Percentiles rank a stretch among this genome's conserved stretches.
phyloP scores from a whole-genome alignment of 208 protist species.

The Trichomonas gallinae region DNA sequence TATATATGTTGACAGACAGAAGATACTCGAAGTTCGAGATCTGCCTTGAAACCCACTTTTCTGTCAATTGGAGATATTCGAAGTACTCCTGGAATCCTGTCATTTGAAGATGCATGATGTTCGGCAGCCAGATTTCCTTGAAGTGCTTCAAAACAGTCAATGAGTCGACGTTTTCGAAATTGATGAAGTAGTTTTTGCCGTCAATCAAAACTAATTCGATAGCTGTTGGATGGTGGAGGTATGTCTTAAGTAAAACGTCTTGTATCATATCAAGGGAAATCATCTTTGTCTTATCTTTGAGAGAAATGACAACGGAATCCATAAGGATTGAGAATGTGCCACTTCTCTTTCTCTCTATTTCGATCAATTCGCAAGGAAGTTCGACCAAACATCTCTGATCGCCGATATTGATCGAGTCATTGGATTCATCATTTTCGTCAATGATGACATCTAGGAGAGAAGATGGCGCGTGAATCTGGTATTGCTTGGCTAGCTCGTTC shows the following conservation, averaged over 20 bases:
- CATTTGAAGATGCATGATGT: neutral
- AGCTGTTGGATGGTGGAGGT: neutral
- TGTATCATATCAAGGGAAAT: neutral
- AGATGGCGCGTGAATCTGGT: neutral
- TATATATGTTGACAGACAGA: neutral
- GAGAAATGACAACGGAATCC: neutral
- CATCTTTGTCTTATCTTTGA: neutral
- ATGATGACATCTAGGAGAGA: neutral
- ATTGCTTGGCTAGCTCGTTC: neutral
- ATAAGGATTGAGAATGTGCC: neutral
- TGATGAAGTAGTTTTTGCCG: neutral
- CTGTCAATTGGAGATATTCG: neutral
- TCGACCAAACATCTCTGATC: neutral
- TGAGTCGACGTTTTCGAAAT: neutral
- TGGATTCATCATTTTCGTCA: neutral
- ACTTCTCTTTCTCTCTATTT: neutral
- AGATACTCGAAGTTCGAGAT: conserved; percentile 18
- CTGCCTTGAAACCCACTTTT: neutral
- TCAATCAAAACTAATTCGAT: neutral
- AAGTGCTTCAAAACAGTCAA: neutral
- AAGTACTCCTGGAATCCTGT: neutral
- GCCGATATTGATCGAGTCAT: neutral
- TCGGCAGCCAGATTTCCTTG: neutral
- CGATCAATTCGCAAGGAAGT: neutral
- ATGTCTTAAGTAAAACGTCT: neutral